phyloP scores from a whole-genome alignment of 257 asterid genomes.

The Salvia rosmarinus region DNA sequence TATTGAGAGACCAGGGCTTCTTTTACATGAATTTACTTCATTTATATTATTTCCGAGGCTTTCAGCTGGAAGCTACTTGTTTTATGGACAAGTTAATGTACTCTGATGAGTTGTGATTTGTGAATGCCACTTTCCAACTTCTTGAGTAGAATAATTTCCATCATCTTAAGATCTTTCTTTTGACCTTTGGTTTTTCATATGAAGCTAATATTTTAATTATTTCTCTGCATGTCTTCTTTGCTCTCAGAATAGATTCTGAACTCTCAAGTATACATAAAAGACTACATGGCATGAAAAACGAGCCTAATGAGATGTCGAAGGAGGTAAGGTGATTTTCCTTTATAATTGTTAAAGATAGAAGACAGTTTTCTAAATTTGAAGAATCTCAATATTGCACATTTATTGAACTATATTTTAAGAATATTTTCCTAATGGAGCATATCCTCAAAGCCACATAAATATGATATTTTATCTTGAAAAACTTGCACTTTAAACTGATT shows the following conservation, averaged over 20 bases:
- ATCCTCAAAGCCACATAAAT: not conserved
- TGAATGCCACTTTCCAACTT: not conserved
- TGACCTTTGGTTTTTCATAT: conserved; percentile 14
- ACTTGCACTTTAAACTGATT: not conserved
- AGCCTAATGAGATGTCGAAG: conserved; percentile 49
- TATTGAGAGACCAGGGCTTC: not conserved
- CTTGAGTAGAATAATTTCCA: conserved; percentile 13
- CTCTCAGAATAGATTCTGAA: conserved; percentile 98
- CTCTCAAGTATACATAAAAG: conserved; percentile 68
- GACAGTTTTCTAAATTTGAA: conserved; percentile 7
- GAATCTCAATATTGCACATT: conserved; percentile 7
- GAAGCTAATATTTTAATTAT: conserved; percentile 50
- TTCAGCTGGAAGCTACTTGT: conserved; percentile 10
- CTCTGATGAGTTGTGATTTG: conserved; percentile 22
- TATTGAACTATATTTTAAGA: conserved; percentile 19
- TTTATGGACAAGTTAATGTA: conserved; percentile 20
- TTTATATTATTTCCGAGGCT: conserved; percentile 16
- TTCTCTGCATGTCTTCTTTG: conserved; percentile 51
- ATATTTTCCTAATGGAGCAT: conserved; percentile 9
- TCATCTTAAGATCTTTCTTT: not conserved
- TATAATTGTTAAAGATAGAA: conserved; percentile 5
- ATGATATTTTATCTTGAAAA: not conserved
- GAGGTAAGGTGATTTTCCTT: conserved; percentile 60
- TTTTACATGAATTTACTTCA: not conserved
- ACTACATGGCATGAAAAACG: conserved; percentile 58